Base-by-base conservation (phyloP, 495 filamentous ascomycete species). In the Aspergillus kassunensis region DNA sequence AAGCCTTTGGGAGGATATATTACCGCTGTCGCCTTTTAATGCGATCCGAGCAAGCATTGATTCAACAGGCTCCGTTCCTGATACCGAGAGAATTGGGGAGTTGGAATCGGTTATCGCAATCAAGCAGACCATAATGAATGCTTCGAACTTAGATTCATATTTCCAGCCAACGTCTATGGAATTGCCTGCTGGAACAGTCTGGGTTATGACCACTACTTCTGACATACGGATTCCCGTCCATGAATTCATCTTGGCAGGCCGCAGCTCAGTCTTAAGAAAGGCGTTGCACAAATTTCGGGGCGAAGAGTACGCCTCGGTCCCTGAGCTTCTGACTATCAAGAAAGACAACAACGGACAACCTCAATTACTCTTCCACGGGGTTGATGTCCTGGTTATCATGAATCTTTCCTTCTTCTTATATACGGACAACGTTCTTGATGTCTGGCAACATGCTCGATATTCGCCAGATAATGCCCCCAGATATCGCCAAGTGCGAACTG, bases 371-470 rank as follows among this genome's bases (percentile, higher is more conserved):
- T 81, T 96, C 18, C 71, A 79, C 34, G 83, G 78, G 9, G 53
- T 90, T 19, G 90, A 95, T 60, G 77, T 90, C 37, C 63, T 93
- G 42, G 82, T 88, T 2, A 55, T 96, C 18, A 70, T 95, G 58
- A 91, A 95, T 56, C 56, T 97, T 6, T 79, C 85, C 0, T 76
- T 89, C 29, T 97, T 88, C 61, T 61, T 88, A 7, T 97, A 97
- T 66, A 82, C 83, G 19, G 93, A 97, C 58, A 76, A 67, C 20
- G 72, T 92, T 21, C 72, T 96, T 31, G 90, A 93, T 51, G 83
- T 89, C 13, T 98, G 93, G 93, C 85, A 91, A 42, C 66, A 77
- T 49, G 83, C 82, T 11, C 81, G 80, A 37, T 77, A 79, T 40
- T 77, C 74, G 19, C 78, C 82, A 21, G 74, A 79, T 31, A 76